These are phyloP conservation scores for Ustilago loliicola DNA, from an alignment of 1,284 basidiomycete species.

Conservation along the genomic window DNA sequence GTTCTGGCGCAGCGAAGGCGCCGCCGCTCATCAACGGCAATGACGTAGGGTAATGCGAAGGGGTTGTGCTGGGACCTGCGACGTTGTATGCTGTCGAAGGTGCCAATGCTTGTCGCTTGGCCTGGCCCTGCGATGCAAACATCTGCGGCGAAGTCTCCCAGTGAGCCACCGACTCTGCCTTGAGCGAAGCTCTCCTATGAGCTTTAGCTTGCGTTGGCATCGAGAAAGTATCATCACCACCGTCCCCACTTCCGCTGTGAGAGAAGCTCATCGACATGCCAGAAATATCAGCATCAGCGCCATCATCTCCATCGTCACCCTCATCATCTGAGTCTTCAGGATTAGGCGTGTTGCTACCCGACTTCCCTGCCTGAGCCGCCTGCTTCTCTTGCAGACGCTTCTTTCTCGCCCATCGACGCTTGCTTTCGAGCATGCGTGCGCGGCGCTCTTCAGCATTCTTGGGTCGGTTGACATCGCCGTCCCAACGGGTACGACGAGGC, in stretches of 20 bases:
- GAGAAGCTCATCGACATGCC: slow-evolving; percentile 44
- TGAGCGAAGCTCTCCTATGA: slow-evolving; percentile 27
- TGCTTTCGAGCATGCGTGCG: slow-evolving; percentile 73
- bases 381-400: slow-evolving; percentile 70
- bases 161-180: slow-evolving; percentile 8
- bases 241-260: slow-evolving; percentile 16
- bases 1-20: slow-evolving; percentile 23
- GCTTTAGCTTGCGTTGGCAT: slow-evolving; percentile 9
- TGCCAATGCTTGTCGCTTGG: slow-evolving; percentile 34
- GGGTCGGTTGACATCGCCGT: slow-evolving; percentile 73
- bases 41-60: slow-evolving; percentile 19
- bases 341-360: slow-evolving; percentile 39
- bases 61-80: slow-evolving; percentile 28
- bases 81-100: slow-evolving; percentile 34
- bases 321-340: slow-evolving; percentile 39
- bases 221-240: slow-evolving; percentile 29
- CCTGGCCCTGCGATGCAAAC: slow-evolving; percentile 29
- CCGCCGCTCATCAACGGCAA: slow-evolving; percentile 10
- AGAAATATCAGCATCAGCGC: slow-evolving; percentile 45
- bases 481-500: slow-evolving; percentile 74
- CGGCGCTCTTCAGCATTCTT: slow-evolving; percentile 73
- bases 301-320: slow-evolving; percentile 35
- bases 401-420: slow-evolving; percentile 74
- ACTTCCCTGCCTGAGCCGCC: slow-evolving; percentile 38
- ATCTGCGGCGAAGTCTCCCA: slow-evolving; percentile 18